Base-by-base conservation (phyloP, 306 rosid genomes). In the Ochetophila trinervis region DNA sequence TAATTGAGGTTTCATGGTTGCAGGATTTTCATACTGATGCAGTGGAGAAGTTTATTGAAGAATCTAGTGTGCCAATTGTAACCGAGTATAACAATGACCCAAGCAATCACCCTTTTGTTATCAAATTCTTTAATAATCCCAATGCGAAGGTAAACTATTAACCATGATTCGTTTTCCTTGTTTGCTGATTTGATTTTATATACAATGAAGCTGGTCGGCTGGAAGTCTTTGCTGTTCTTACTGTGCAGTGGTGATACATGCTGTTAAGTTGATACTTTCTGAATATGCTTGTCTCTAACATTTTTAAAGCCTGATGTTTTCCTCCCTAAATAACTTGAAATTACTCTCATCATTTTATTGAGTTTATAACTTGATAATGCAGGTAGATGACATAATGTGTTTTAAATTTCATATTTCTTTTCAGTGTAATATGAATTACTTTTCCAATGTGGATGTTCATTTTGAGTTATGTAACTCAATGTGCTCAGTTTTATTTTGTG, bases 1-100 rank as follows among this genome's bases (percentile, higher is more conserved):
- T 56, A n/a, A 51, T 30, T 5, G 32, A 35, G 57, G 30, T 65
- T 37, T 71, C 57, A 30, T 72, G 71, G 60, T 27, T 67, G 74
- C 72, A 94, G 99, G 96, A 84, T 67, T 94, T 94, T 74, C 51
- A 82, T 50, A 82, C 36, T 66, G 95, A 88, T 18, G 84, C 86
- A 42, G 58, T 88, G 40, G 91, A 86, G 85, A 90, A 94, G 71
- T 86, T 88, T 40, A 40, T 90, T 76, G 95, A 84, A 72, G 87
- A 75, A 32, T 37, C 87, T 19, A 84, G 96, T 56, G 12, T 19
- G 53, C 97, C 99, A 4, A 0, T 77, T 37, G 80, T 94, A 42
- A 90, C 95, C 0, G 40, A 78, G 75, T 90, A 88, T 30, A 74
- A 88, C 86, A 88, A 69, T 40, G 95, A 94, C 16, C 95, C 90